phyloP scores from a whole-genome alignment of 78 protist genomes.

The Dictyostelium brefeldianum region DNA sequence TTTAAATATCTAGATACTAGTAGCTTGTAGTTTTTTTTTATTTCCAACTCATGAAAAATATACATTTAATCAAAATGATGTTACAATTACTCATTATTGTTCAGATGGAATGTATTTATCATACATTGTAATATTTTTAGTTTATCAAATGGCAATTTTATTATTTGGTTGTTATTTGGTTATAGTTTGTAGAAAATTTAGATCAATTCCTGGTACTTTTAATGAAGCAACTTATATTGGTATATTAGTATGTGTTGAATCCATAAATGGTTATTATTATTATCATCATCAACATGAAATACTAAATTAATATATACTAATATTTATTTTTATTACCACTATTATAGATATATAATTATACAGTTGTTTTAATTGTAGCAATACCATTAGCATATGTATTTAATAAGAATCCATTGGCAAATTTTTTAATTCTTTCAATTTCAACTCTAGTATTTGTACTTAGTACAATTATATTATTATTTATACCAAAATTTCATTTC shows the following conservation, averaged over 20 bases:
- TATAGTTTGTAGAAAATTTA: slow-evolving; percentile 68
- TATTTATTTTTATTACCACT: not conserved
- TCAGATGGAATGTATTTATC: not conserved
- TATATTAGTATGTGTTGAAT: no score
- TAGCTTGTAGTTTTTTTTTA: not conserved
- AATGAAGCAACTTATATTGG: slow-evolving; percentile 79
- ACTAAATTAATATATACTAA: not conserved
- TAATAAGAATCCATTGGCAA: slow-evolving; percentile 41
- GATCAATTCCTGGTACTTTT: slow-evolving; percentile 65
- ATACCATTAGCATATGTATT: slow-evolving; percentile 39
- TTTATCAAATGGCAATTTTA: slow-evolving; percentile 45
- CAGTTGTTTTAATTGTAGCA: slow-evolving; percentile 31
- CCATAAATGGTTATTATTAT: no score
- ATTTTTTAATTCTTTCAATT: slow-evolving; percentile 27
- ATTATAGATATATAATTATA: slow-evolving; percentile 32
- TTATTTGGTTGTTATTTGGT: slow-evolving; percentile 71
- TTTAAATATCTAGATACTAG: not conserved
- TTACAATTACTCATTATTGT: slow-evolving; percentile 36
- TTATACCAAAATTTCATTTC: slow-evolving; percentile 56
- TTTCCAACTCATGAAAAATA: not conserved
- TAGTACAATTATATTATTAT: slow-evolving; percentile 24
- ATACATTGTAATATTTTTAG: slow-evolving; percentile 10
- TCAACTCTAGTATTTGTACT: slow-evolving; percentile 9
- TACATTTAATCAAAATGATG: slow-evolving; percentile 8
- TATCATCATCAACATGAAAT: no score